Conservation (phyloP, 306 rosid genomes). For the Cajanus cajan region DNA sequence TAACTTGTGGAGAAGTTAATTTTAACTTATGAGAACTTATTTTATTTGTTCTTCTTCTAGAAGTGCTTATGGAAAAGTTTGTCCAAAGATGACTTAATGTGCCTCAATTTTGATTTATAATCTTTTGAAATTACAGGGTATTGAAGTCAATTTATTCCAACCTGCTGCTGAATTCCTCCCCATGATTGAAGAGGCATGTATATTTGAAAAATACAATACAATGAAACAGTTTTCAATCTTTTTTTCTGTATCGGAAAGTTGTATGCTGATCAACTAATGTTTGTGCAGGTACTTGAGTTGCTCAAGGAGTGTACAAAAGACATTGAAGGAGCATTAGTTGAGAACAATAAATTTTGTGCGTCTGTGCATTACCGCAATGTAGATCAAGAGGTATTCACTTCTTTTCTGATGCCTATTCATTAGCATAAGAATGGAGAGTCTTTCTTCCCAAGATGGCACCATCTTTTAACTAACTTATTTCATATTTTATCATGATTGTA, state of each 20-base stretch:
- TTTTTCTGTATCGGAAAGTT: background rate
- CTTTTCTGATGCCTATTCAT: background rate
- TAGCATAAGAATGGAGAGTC: background rate
- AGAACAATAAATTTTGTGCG: constrained; percentile 82
- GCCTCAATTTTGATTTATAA: background rate
- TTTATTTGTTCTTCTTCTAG: background rate
- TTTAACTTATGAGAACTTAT: no score
- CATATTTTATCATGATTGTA: background rate
- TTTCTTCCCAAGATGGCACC: background rate
- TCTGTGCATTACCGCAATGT: constrained; percentile 96
- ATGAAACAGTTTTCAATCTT: constrained; percentile 6
- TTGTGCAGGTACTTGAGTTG: constrained; percentile 56
- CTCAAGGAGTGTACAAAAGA: constrained; percentile 64
- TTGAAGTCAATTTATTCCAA: constrained; percentile 83
- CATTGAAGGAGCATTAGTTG: constrained; percentile 76
- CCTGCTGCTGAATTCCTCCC: constrained; percentile 86
- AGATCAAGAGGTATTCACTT: constrained; percentile 62
- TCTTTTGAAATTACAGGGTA: constrained; percentile 47
- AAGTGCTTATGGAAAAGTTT: background rate
- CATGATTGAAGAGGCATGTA: constrained; percentile 65
- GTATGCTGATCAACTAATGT: constrained; percentile 25
- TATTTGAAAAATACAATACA: background rate
- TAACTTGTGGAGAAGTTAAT: no score
- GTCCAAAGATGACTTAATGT: background rate
- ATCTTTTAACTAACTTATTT: background rate